Evolutionary conservation across 495 filamentous ascomycete genomes (phyloP), one percentile per base, ranked within the genome.

Genomic region (Rusavskia elegans): DNA sequence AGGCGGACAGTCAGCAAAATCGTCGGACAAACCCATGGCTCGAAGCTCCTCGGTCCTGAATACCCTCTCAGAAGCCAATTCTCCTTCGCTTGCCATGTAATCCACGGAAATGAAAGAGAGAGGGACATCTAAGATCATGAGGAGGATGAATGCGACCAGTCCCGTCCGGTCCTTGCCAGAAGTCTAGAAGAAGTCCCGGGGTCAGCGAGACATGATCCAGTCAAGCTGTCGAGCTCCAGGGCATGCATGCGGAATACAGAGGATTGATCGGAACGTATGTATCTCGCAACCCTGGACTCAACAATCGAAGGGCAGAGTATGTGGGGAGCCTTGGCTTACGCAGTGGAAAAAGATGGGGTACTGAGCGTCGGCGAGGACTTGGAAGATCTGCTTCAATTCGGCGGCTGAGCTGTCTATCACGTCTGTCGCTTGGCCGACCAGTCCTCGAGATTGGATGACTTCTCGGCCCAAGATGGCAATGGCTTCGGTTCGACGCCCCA

Each of bases 141-240:
- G 63, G 29, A 89, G 61, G 19, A 93, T 68, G 11, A 81, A 64
- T n/a, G 86, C 64, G 21, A 85, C 68, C 2, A 92, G 67, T 0
- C 88, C 88, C 0, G 87, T 92, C 0, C 86, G 77, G 61, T 93
- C 88, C 59, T 95, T 95, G 36, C 88, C 88, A 61, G 92, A 85
- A 3, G 86, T 89, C 32, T 35, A 11, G 8, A 11, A 11, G 8
- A 2, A 35, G 2, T 8, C 32, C 2, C 32, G 9, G 10, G 32
- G 32, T 35, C 32, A 35, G 32, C 32, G 32, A 35, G 8, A 14
- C 9, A 10, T 35, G 2, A 11, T 10, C 32, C 32, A 14, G 13
- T 35, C 9, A 35, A 13, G 9, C 32, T 35, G 32, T 35, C 32
- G 10, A 35, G 13, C 2, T 35, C 32, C 2, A 2, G 32, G 32